Conservation (phyloP, 331 rosid species). For the Dryas integrifolia region DNA sequence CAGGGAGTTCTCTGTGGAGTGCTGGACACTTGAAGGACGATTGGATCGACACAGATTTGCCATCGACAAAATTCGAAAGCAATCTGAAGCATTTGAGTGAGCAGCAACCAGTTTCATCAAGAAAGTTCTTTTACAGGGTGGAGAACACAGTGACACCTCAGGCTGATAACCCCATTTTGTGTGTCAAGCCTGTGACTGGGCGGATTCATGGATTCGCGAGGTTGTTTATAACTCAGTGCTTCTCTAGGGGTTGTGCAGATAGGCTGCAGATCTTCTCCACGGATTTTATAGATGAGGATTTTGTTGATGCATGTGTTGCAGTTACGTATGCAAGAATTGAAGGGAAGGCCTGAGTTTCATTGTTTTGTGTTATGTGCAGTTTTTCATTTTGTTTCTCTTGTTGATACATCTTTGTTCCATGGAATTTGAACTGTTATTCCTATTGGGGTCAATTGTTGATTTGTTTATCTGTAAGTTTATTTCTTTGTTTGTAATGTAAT, state of each 20-base stretch:
- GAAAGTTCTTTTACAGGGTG: constrained; percentile 82
- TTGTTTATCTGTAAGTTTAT: too few species aligned
- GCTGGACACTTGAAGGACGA: constrained; percentile 64
- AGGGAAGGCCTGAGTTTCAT: constrained; percentile 48
- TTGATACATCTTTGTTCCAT: not conserved
- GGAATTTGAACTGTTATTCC: too few species aligned
- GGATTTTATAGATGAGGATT: constrained; percentile 73
- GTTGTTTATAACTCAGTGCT: constrained; percentile 64
- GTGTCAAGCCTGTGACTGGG: constrained; percentile 71
- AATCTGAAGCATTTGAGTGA: constrained; percentile 69
- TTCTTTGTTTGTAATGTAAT: too few species aligned
- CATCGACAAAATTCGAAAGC: constrained; percentile 74
- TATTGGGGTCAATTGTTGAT: too few species aligned
- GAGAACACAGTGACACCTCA: constrained; percentile 86
- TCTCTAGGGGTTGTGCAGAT: constrained; percentile 44
- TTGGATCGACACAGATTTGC: constrained; percentile 87
- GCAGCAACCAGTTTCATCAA: constrained; percentile 48
- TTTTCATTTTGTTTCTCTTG: not conserved
- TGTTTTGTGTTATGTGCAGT: not conserved
- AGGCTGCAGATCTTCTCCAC: constrained; percentile 69
- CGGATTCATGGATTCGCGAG: constrained; percentile 71
- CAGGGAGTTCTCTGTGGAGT: constrained; percentile 64
- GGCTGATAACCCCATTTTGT: constrained; percentile 67
- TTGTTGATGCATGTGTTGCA: constrained; percentile 89
- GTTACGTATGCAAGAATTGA: constrained; percentile 64